Percentiles rank a stretch among this genome's conserved stretches.
Evolutionary conservation across 2,329 filamentous ascomycete genomes (phyloP).

Genomic region (Tricladium varicosporioides): DNA sequence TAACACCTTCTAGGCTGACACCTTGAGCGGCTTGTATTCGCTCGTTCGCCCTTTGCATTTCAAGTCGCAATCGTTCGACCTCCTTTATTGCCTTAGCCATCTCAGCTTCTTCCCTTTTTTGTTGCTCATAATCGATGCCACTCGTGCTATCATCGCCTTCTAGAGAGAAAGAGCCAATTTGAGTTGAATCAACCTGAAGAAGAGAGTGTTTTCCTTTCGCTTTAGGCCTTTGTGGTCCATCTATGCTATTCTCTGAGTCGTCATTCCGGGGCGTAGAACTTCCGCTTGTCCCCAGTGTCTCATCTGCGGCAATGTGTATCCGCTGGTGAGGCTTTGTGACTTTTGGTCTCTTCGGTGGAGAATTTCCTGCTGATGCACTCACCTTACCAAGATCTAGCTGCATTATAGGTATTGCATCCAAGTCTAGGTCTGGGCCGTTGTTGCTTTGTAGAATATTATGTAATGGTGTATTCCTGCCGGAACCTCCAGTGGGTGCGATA

Average conservation of each 20-base stretch:
- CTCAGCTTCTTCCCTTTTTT: slow-evolving; percentile 77
- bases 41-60: slow-evolving; percentile 84
- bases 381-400: slow-evolving; percentile 72
- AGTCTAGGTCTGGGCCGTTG: slow-evolving; percentile 78
- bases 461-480: slow-evolving; percentile 70
- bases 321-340: slow-evolving; percentile 50
- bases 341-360: slow-evolving; percentile 35
- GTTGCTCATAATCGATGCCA: slow-evolving; percentile 58
- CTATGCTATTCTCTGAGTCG: slow-evolving; percentile 53
- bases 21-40: slow-evolving; percentile 69
- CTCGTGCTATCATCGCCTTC: slow-evolving; percentile 45
- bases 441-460: slow-evolving; percentile 71
- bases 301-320: slow-evolving; percentile 70
- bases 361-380: slow-evolving; percentile 26
- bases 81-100: slow-evolving; percentile 87
- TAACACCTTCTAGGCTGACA: slow-evolving; percentile 57
- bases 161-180: slow-evolving; percentile 70
- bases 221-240: slow-evolving; percentile 48
- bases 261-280: slow-evolving; percentile 48
- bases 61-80: slow-evolving; percentile 79
- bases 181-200: slow-evolving; percentile 84
- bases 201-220: slow-evolving; percentile 60
- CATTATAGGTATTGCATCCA: slow-evolving; percentile 96
- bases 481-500: slow-evolving; percentile 58
- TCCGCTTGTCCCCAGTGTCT: slow-evolving; percentile 61